Conservation (phyloP, 2,329 filamentous ascomycete species). For the Paecilomyces sp. region DNA sequence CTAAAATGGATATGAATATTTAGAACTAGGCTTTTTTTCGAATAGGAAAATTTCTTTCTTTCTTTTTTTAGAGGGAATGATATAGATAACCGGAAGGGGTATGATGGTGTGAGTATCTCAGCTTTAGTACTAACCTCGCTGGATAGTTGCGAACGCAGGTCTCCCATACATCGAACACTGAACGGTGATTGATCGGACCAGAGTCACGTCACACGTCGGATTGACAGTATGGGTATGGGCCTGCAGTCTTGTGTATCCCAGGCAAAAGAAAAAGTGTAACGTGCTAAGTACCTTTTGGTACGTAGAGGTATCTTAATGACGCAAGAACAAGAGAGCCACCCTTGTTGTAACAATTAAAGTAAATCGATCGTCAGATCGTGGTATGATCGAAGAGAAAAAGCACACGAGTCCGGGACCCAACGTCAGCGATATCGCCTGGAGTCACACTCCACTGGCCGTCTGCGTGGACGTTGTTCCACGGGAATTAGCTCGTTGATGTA, state of each 20-base stretch:
- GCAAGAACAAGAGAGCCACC: slow-evolving; percentile 2
- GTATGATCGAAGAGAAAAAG: not conserved
- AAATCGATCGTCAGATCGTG: not conserved
- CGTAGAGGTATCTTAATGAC: not conserved
- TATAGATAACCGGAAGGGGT: not conserved
- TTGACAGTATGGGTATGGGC: not conserved
- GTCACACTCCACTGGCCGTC: slow-evolving; percentile 19
- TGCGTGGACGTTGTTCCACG: slow-evolving; percentile 24
- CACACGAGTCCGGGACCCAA: not conserved
- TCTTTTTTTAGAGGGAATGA: not conserved
- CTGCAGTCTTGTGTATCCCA: slow-evolving; percentile 5
- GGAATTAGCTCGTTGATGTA: slow-evolving; percentile 39
- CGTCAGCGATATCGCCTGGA: slow-evolving; percentile 10
- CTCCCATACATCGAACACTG: not conserved
- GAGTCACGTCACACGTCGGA: not conserved
- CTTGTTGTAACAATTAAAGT: slow-evolving; percentile 1
- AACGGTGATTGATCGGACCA: not conserved
- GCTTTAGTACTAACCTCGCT: not conserved
- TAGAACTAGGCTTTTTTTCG: not conserved
- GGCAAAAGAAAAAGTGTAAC: not conserved
- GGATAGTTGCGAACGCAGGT: slow-evolving; percentile 1
- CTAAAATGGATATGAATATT: not conserved
- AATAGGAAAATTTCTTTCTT: not conserved
- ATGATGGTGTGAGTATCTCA: not conserved
- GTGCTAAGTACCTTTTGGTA: not conserved